These are phyloP conservation scores for Macrophomina tecta DNA, from an alignment of 2,329 filamentous ascomycete species.

Conservation along the genomic window DNA sequence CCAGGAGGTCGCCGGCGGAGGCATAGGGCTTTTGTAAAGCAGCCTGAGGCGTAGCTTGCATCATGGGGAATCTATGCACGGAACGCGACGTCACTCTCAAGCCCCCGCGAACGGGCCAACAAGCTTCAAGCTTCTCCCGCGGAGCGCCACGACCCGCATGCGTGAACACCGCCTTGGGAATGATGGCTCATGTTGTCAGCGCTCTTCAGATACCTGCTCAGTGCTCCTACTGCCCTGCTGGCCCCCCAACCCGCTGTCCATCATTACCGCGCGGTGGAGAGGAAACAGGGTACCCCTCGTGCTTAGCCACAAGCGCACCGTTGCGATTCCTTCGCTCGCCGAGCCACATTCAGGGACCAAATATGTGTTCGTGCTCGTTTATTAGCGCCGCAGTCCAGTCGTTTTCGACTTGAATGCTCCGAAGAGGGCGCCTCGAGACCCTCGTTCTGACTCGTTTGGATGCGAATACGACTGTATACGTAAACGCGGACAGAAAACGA, in stretches of 20 bases:
- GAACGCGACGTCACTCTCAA: constrained; percentile 14
- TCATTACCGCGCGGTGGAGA: background rate
- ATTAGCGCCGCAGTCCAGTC: background rate
- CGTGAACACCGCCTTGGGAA: background rate
- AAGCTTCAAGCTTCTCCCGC: constrained; percentile 10
- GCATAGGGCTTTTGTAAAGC: constrained; percentile 18
- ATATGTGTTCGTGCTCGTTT: background rate
- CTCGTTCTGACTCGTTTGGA: background rate
- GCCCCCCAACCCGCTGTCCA: background rate
- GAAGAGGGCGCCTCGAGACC: background rate
- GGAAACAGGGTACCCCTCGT: background rate
- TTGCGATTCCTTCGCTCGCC: background rate
- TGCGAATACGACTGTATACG: constrained; percentile 13
- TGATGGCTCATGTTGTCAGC: background rate
- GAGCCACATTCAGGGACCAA: constrained; percentile 5
- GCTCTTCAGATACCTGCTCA: background rate
- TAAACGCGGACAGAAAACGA: background rate
- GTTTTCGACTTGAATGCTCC: background rate
- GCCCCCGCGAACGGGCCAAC: constrained; percentile 14
- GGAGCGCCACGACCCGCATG: constrained; percentile 3
- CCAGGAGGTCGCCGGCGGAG: background rate
- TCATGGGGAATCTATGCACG: constrained; percentile 21
- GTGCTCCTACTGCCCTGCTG: background rate
- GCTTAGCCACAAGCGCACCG: background rate
- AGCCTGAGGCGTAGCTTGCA: constrained; percentile 18